Evolutionary conservation across 768 basidiomycete genomes (phyloP).

Genomic region (Trametes maxima): DNA sequence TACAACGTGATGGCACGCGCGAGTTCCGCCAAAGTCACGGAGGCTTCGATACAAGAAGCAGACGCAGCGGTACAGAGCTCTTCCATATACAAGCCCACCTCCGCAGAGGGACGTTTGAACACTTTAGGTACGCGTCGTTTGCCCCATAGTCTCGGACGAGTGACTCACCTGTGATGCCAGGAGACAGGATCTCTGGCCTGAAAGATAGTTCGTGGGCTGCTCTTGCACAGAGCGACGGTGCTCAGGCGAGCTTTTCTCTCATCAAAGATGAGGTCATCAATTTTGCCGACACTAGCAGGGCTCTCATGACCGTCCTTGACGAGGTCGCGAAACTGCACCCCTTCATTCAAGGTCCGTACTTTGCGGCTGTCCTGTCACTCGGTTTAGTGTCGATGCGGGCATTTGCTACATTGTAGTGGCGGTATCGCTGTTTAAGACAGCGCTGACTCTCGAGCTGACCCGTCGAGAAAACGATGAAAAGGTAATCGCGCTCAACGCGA

Average conservation of each 20-base stretch:
- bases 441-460: constrained; percentile 48
- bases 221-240: background rate
- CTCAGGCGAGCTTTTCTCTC: background rate
- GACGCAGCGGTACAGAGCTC: background rate
- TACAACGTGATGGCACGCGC: no score
- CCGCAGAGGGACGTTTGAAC: background rate
- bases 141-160: no score
- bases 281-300: constrained; percentile 12
- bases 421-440: constrained; percentile 53
- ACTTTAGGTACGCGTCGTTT: background rate
- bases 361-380: background rate
- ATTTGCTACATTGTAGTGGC: constrained; percentile 37
- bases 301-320: constrained; percentile 30
- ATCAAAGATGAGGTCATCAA: constrained; percentile 15
- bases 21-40: background rate
- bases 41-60: background rate
- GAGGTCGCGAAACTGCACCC: constrained; percentile 32
- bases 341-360: constrained; percentile 27
- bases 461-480: constrained; percentile 54
- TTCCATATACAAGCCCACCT: background rate
- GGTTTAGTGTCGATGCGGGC: background rate
- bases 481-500: constrained; percentile 46
- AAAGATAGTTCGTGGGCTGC: background rate
- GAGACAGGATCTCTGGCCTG: background rate
- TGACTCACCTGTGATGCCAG: background rate